Conservation (phyloP, 768 basidiomycete genomes). For the Chalciporus sphaerocephalus region DNA sequence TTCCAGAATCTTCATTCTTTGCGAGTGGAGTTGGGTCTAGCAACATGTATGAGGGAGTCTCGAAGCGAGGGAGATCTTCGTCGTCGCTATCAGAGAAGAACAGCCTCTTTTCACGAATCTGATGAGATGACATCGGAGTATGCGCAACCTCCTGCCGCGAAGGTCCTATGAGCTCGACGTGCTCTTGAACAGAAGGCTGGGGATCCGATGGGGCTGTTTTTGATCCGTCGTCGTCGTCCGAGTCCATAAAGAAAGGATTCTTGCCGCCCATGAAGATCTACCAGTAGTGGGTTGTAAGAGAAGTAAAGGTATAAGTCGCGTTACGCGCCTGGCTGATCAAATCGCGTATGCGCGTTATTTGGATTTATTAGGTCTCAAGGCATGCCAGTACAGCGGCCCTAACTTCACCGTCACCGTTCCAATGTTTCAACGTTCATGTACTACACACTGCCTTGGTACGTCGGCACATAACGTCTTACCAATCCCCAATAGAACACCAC, state of each 20-base stretch:
- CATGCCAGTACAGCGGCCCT: too few species aligned
- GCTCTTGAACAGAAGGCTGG: slow-evolving; percentile 8
- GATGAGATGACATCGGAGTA: slow-evolving; percentile 5
- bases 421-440: too few species aligned
- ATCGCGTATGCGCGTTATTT: slow-evolving; percentile 22
- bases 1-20: slow-evolving; percentile 32
- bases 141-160: not conserved
- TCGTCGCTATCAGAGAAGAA: slow-evolving; percentile 45
- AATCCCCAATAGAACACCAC: too few species aligned
- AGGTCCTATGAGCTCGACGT: not conserved
- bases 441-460: too few species aligned
- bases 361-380: slow-evolving; percentile 17
- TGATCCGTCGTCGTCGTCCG: slow-evolving; percentile 44
- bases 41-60: not conserved
- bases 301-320: not conserved
- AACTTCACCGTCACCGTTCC: slow-evolving; percentile 1
- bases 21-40: slow-evolving; percentile 24
- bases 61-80: slow-evolving; percentile 29
- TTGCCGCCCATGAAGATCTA: slow-evolving; percentile 11
- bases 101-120: slow-evolving; percentile 30
- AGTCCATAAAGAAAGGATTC: slow-evolving; percentile 56
- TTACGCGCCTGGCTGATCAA: slow-evolving; percentile 5
- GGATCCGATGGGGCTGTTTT: not conserved
- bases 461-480: too few species aligned
- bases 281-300: not conserved